A percentile compares a stretch with the other conserved stretches of the same genome.
phyloP scores from a whole-genome alignment of 1,284 basidiomycete genomes.

The Peniophora sp. region DNA sequence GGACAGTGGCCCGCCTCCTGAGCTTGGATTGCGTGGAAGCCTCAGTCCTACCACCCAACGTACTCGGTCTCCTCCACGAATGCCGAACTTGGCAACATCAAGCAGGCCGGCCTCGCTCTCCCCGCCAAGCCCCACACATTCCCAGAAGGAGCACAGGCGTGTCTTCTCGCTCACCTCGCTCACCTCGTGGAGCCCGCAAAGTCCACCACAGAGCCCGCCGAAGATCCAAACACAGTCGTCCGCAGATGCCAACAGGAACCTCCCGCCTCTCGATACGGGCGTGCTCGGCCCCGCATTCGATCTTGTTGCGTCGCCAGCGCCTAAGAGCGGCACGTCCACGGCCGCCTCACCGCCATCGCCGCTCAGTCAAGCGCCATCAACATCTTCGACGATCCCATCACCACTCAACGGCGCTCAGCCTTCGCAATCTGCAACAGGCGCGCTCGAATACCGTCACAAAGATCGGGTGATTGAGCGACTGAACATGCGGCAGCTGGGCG shows the following conservation, averaged over 20 bases:
- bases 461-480: slow-evolving; percentile 61
- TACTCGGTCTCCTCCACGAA: not conserved
- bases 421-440: slow-evolving; percentile 10
- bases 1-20: slow-evolving; percentile 7
- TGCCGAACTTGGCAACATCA: not conserved
- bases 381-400: slow-evolving; percentile 1
- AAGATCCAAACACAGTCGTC: not conserved
- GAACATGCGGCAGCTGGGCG: slow-evolving; percentile 78
- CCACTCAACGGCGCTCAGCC: not conserved
- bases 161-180: not conserved
- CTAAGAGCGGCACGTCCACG: not conserved
- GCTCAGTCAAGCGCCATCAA: not conserved
- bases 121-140: not conserved
- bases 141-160: not conserved
- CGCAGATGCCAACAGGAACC: not conserved
- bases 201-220: not conserved
- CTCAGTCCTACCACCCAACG: not conserved
- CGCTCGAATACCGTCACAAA: slow-evolving; percentile 42
- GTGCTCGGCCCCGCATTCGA: slow-evolving; percentile 4
- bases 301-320: slow-evolving; percentile 1
- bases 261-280: not conserved
- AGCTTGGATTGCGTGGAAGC: not conserved
- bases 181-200: not conserved
- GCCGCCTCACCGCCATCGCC: not conserved
- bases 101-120: not conserved